These are phyloP conservation scores for Globisporangium apiculatum DNA, from an alignment of 352 stramenopile genomes.

Conservation along the genomic window DNA sequence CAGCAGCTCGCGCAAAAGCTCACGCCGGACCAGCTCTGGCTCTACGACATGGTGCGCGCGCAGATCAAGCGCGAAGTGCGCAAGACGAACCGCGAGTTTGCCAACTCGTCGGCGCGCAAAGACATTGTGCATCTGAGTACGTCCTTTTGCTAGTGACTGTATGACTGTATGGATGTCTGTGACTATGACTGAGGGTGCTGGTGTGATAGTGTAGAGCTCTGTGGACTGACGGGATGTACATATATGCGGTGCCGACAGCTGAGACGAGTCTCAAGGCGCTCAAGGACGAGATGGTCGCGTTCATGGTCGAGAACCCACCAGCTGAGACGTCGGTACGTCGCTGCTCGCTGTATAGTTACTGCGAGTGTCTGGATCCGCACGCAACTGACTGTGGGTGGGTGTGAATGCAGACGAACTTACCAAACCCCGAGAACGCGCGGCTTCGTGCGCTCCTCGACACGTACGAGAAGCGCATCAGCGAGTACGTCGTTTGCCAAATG, in stretches of 20 bases:
- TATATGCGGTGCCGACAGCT: constrained; percentile 11
- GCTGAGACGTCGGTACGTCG: constrained; percentile 34
- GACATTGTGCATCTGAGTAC: constrained; percentile 67
- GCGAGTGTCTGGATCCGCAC: not conserved
- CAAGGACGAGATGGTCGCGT: constrained; percentile 53
- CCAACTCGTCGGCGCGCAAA: constrained; percentile 36
- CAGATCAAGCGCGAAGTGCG: constrained; percentile 58
- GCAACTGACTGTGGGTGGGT: not conserved
- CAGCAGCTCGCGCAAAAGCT: constrained; percentile 19
- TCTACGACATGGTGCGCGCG: constrained; percentile 53
- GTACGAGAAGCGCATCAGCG: constrained; percentile 33
- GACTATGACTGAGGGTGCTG: not conserved
- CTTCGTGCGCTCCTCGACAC: constrained; percentile 42
- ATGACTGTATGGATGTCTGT: not conserved
- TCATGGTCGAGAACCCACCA: constrained; percentile 42
- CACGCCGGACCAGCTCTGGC: constrained; percentile 39
- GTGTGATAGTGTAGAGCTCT: not conserved
- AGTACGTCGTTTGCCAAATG: constrained; percentile 12
- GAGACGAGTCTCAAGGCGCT: constrained; percentile 61
- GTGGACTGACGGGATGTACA: no score
- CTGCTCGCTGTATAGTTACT: not conserved
- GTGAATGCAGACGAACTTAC: constrained; percentile 17
- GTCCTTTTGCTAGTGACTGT: constrained; percentile 3
- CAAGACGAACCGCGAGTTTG: constrained; percentile 64
- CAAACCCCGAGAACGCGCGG: constrained; percentile 60